Conservation (phyloP, 106 monocot genomes). For the Gastrodia elata region DNA sequence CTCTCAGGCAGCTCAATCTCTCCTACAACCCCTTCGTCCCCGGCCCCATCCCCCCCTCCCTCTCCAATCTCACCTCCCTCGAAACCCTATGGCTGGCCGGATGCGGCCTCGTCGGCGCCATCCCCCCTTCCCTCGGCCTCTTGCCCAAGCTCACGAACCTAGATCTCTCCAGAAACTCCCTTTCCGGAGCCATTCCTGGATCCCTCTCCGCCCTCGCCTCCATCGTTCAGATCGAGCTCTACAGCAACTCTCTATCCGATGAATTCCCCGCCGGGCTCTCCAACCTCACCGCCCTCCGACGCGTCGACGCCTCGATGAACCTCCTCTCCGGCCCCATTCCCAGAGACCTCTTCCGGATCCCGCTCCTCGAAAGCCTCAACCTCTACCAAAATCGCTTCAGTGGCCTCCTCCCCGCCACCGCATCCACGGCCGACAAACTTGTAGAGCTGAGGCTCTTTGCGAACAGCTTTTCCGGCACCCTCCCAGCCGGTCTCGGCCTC, state of each 20-base stretch:
- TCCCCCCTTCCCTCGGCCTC: constrained; percentile 28
- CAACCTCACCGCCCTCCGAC: constrained; percentile 30
- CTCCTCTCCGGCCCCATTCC: constrained; percentile 52
- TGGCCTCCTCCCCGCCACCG: constrained; percentile 31
- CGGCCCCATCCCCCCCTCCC: constrained; percentile 25
- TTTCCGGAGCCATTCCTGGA: constrained; percentile 43
- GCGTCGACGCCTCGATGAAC: constrained; percentile 54
- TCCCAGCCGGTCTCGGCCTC: constrained; percentile 51
- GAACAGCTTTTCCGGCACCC: constrained; percentile 44
- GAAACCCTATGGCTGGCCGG: constrained; percentile 40
- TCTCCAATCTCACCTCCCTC: constrained; percentile 41
- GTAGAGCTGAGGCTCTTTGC: constrained; percentile 43
- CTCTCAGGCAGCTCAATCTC: constrained; percentile 50
- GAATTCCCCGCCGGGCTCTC: constrained; percentile 41
- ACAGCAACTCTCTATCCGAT: constrained; percentile 50
- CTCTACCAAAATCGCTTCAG: constrained; percentile 41
- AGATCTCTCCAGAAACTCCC: constrained; percentile 19
- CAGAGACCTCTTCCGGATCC: constrained; percentile 35
- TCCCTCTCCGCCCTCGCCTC: constrained; percentile 26
- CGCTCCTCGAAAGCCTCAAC: constrained; percentile 49
- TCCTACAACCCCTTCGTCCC: constrained; percentile 65
- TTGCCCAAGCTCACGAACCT: constrained; percentile 26
- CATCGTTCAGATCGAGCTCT: constrained; percentile 71
- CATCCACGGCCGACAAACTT: constrained; percentile 27
- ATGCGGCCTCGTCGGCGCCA: constrained; percentile 36